These are phyloP conservation scores for Neoboletus brunneissimus DNA, from an alignment of 768 basidiomycete species.

Conservation along the genomic window DNA sequence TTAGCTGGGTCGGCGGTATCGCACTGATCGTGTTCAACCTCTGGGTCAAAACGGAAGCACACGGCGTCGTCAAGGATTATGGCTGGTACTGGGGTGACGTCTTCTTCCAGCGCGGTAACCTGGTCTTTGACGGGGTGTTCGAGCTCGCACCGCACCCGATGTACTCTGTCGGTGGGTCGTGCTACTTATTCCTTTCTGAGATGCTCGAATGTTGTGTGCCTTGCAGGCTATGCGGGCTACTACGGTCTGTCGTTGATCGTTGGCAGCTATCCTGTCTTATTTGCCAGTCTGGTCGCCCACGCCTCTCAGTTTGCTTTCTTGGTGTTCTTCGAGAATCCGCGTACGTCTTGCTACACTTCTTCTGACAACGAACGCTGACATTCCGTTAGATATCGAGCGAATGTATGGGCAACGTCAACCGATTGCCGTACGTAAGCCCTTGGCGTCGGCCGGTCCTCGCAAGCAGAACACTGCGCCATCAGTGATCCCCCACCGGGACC, in stretches of 20 bases:
- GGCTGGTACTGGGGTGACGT: constrained; percentile 98
- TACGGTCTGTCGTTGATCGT: constrained; percentile 92
- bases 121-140: constrained; percentile 98
- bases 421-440: constrained; percentile 79
- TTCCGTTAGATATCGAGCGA: constrained; percentile 75
- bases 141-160: constrained; percentile 92
- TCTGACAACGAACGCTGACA: not conserved
- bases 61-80: constrained; percentile 96
- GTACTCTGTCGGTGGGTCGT: constrained; percentile 77
- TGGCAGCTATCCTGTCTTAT: constrained; percentile 87
- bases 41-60: constrained; percentile 98
- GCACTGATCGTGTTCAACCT: constrained; percentile 90
- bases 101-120: constrained; percentile 88
- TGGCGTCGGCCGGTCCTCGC: constrained; percentile 32
- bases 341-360: constrained; percentile 46
- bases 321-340: constrained; percentile 94
- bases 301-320: constrained; percentile 97
- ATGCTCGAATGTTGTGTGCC: not conserved
- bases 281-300: constrained; percentile 91
- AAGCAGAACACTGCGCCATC: constrained; percentile 14
- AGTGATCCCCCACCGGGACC: constrained; percentile 19
- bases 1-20: constrained; percentile 84
- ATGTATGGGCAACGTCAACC: constrained; percentile 92
- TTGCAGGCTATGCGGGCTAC: constrained; percentile 88
- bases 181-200: not conserved